Evolutionary conservation across 2,329 filamentous ascomycete genomes (phyloP).

Genomic region (Annulohypoxylon truncatum): DNA sequence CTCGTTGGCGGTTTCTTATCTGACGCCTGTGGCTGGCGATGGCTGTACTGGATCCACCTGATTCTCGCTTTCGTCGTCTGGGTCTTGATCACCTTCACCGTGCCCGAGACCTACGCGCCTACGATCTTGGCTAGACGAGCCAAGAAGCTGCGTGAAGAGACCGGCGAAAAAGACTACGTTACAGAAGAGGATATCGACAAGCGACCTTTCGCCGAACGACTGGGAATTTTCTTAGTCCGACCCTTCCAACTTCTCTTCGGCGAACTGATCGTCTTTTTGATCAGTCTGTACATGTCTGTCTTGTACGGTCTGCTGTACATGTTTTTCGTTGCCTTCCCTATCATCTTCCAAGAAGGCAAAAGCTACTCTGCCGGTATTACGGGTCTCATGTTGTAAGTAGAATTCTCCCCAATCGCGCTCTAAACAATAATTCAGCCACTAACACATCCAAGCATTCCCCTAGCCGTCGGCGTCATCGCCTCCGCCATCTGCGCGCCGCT

Average conservation of each 20-base stretch:
- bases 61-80: slow-evolving; percentile 78
- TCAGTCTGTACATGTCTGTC: slow-evolving; percentile 87
- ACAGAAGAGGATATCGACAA: slow-evolving; percentile 85
- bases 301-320: slow-evolving; percentile 80
- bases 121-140: slow-evolving; percentile 79
- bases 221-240: slow-evolving; percentile 80
- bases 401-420: slow-evolving; percentile 61
- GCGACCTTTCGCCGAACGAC: slow-evolving; percentile 73
- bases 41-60: slow-evolving; percentile 88
- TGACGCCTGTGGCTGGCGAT: slow-evolving; percentile 79
- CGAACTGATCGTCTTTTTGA: slow-evolving; percentile 86
- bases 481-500: slow-evolving; percentile 75
- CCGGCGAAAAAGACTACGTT: slow-evolving; percentile 74
- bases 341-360: slow-evolving; percentile 83
- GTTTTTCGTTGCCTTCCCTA: slow-evolving; percentile 78
- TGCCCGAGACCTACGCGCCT: slow-evolving; percentile 89
- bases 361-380: slow-evolving; percentile 79
- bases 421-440: slow-evolving; percentile 53
- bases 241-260: slow-evolving; percentile 87
- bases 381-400: slow-evolving; percentile 77
- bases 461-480: slow-evolving; percentile 78
- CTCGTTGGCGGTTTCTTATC: slow-evolving; percentile 81
- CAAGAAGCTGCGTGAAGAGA: slow-evolving; percentile 75
- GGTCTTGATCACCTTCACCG: slow-evolving; percentile 84
- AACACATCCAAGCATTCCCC: slow-evolving; percentile 66